Base-by-base conservation (phyloP, 192 early-diverging fungal species). In the Obelidium mucronatum region DNA sequence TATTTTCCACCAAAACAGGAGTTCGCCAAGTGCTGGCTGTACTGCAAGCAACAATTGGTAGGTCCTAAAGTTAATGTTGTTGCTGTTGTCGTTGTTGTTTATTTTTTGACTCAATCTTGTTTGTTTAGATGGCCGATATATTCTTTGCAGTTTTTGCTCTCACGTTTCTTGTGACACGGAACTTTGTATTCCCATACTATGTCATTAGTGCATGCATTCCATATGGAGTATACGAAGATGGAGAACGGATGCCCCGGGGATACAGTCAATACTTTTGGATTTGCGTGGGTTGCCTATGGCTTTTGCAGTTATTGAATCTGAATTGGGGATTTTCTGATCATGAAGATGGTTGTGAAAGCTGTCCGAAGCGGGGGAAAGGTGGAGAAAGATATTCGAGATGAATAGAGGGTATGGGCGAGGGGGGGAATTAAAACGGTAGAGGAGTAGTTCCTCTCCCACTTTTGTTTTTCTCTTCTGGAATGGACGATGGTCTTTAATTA, bases 11-110 rank as follows among this genome's bases (percentile, higher is more conserved):
- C 8, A 15, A 0, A 6, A 19, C 0, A 48, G 44, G 44, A 87
- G 54, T 36, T 84, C 39, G 85, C 85, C 2, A 87, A 87, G 67
- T 70, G 80, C 56, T 71, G 72, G 13, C 48, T 87, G n/a, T 87
- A 87, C 52, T 30, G 75, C 28, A 76, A 76, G 36, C 40, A 67
- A 13, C 37, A 55, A 62, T 6, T 44, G 78, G 33, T 64, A 33
- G 26, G 67, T n/a, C n/a, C n/a, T 13, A 22, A 4, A 11, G 26
- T 59, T 51, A 51, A 51, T 58, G 22, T 58, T 22, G 0, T 8
- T 6, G 11, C 31, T 13, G 17, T 34, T 40, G 13, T 28, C 6
- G 11, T 36, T 39, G 62, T 35, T 28, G 22, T 19, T 22, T 19
- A 64, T 64, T n/a, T 64, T 34, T 13, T 64, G 36, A 40, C 19